Evolutionary conservation across 306 rosid species (phyloP).

Genomic region (Lablab purpureus): DNA sequence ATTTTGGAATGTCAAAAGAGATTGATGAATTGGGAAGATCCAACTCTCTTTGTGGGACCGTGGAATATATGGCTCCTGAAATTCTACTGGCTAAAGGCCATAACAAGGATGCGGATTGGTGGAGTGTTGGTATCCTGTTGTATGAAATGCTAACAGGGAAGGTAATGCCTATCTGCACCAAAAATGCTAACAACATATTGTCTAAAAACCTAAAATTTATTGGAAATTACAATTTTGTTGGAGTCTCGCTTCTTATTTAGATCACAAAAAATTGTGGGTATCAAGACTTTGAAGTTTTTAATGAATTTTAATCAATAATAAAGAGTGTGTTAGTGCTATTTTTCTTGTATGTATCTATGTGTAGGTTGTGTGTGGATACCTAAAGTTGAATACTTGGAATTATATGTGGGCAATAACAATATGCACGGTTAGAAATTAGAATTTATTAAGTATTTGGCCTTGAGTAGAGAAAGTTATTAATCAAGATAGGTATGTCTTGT

Average conservation of each 20-base stretch:
- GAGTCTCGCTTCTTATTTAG: no score
- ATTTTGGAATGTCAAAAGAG: constrained; percentile 95
- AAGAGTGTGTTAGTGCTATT: no score
- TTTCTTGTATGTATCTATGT: no score
- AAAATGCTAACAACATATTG: not conserved
- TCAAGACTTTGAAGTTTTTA: no score
- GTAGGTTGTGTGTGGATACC: not conserved
- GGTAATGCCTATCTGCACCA: constrained; percentile 54
- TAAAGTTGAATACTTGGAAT: constrained; percentile 17
- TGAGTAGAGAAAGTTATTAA: not conserved
- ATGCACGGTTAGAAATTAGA: not conserved
- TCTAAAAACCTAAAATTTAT: not conserved
- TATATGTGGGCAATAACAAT: not conserved
- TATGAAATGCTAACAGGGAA: constrained; percentile 94
- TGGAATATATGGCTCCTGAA: constrained; percentile 98
- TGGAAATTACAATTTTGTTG: no score
- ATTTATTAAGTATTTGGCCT: constrained; percentile 2
- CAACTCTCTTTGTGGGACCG: constrained; percentile 94
- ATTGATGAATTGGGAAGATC: constrained; percentile 86
- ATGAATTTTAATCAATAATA: no score
- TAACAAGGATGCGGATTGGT: constrained; percentile 98
- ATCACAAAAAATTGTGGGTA: no score
- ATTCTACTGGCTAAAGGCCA: constrained; percentile 86
- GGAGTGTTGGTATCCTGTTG: constrained; percentile 93
- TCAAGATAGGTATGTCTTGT: not conserved